Percentiles rank a stretch among this genome's conserved stretches.
Conservation (phyloP, 2,329 filamentous ascomycete species). For the Aspergillus sp. region DNA sequence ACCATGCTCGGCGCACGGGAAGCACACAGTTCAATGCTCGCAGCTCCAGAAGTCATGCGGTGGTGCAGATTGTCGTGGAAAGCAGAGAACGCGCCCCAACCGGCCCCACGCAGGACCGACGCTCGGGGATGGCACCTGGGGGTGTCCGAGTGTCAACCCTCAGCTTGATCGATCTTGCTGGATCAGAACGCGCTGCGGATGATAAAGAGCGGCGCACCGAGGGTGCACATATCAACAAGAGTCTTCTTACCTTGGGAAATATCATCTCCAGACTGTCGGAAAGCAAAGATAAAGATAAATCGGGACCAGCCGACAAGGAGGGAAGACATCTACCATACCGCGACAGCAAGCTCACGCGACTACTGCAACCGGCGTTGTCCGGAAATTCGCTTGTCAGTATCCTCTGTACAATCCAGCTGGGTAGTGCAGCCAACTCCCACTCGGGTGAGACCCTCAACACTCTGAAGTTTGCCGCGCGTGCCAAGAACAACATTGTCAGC, state of each 20-base stretch:
- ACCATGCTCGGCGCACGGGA: conserved; percentile 82
- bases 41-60: conserved; percentile 95
- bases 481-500: conserved; percentile 96
- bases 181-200: conserved; percentile 93
- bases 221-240: conserved; percentile 98
- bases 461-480: conserved; percentile 91
- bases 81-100: conserved; percentile 80
- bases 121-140: conserved; percentile 70
- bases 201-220: conserved; percentile 91
- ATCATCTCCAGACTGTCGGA: conserved; percentile 93
- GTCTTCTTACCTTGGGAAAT: conserved; percentile 86
- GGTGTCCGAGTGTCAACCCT: conserved; percentile 94
- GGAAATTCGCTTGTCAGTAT: conserved; percentile 96
- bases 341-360: conserved; percentile 92
- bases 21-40: conserved; percentile 96
- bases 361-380: conserved; percentile 88
- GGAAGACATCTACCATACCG: conserved; percentile 92
- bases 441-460: conserved; percentile 91
- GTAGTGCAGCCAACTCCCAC: conserved; percentile 70
- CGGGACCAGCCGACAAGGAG: conserved; percentile 70
- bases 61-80: conserved; percentile 98
- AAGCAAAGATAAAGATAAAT: conserved; percentile 84
- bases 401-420: conserved; percentile 91
- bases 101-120: conserved; percentile 55
- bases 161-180: conserved; percentile 92